Conservation (phyloP, 1,284 basidiomycete genomes). For the Ceratobasidium sp. region DNA sequence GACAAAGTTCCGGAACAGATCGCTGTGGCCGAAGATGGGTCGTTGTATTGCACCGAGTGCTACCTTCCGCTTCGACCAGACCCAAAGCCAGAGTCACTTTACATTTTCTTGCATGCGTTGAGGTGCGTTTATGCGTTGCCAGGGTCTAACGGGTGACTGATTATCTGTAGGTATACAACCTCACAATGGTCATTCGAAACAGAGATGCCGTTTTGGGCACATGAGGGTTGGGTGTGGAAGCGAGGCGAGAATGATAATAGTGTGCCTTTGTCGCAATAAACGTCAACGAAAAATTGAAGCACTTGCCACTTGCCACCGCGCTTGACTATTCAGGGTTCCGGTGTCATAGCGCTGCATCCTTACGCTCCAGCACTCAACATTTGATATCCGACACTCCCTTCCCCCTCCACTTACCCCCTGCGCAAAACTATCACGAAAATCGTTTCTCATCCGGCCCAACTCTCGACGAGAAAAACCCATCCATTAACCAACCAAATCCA, state of each 20-base stretch:
- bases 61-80: slow-evolving; percentile 90
- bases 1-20: slow-evolving; percentile 33
- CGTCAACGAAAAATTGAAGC: no score
- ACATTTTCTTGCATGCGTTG: slow-evolving; percentile 92
- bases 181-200: slow-evolving; percentile 77
- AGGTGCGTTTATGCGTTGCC: slow-evolving; percentile 64
- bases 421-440: background rate
- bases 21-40: slow-evolving; percentile 40
- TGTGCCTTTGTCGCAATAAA: background rate
- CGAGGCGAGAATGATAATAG: slow-evolving; percentile 1
- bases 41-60: slow-evolving; percentile 81
- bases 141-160: background rate
- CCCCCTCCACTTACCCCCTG: background rate
- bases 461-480: background rate
- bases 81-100: slow-evolving; percentile 86
- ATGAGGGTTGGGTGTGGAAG: slow-evolving; percentile 59
- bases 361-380: slow-evolving; percentile 22
- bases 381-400: slow-evolving; percentile 35
- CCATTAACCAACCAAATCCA: background rate
- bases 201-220: slow-evolving; percentile 76
- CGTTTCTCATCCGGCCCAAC: background rate
- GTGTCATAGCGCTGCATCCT: background rate
- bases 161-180: slow-evolving; percentile 49
- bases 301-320: slow-evolving; percentile 13
- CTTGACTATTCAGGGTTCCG: slow-evolving; percentile 15